A percentile compares a stretch with the other conserved stretches of the same genome.
Evolutionary conservation across 768 basidiomycete species (phyloP).

Genomic region (Auricularia sp.): DNA sequence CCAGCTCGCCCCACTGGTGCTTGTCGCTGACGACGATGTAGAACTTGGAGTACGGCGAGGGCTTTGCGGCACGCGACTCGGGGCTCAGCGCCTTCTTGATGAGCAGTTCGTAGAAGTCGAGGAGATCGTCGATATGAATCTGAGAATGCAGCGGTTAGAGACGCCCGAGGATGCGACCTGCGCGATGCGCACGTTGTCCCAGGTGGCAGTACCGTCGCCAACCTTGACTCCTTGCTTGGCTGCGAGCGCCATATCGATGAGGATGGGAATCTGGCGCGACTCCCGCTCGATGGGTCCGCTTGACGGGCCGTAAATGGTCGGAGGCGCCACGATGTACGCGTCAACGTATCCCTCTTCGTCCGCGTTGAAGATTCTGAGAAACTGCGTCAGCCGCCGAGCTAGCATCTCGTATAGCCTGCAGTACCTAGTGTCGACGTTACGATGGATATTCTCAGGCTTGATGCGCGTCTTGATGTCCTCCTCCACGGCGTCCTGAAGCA

Average conservation of each 20-base stretch:
- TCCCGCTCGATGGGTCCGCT: neutral
- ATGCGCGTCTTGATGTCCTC: slow-evolving; percentile 5
- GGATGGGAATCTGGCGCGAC: slow-evolving; percentile 2
- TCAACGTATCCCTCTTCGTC: neutral
- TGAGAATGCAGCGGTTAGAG: neutral
- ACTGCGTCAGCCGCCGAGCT: neutral
- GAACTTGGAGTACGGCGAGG: slow-evolving; percentile 3
- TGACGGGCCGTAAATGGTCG: neutral
- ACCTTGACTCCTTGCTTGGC: neutral
- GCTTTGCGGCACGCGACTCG: neutral
- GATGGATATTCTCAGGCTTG: slow-evolving; percentile 1
- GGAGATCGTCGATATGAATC: neutral
- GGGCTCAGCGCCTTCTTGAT: neutral
- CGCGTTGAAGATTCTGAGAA: neutral
- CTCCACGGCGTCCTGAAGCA: neutral
- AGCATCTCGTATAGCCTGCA: neutral
- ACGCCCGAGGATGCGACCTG: neutral
- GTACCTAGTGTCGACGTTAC: neutral
- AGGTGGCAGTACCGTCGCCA: neutral
- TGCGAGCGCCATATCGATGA: neutral
- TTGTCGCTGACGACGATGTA: neutral
- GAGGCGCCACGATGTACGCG: slow-evolving; percentile 2
- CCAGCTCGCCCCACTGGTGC: slow-evolving; percentile 3
- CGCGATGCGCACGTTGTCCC: neutral
- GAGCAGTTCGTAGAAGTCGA: slow-evolving; percentile 2